Base-by-base conservation (phyloP, 805 yeast genomes). In the Saccharomycodes ludwigii region DNA sequence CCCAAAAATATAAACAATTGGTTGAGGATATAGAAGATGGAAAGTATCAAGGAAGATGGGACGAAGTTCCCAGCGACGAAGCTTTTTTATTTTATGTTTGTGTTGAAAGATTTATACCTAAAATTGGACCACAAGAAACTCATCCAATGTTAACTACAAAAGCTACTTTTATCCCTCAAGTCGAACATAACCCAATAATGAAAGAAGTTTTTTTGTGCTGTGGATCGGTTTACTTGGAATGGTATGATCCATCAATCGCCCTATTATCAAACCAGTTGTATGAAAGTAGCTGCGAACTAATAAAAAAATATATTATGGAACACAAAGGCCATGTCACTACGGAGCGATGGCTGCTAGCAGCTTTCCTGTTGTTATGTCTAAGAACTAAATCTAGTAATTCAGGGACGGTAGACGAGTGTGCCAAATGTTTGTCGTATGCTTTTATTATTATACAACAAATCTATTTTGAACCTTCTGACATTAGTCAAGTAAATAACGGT, bases 121-220 rank as follows among this genome's bases (percentile, higher is more conserved):
- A 61, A 3, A 46, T 63, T 7, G 59, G 64, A 1, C 65, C 69
- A 1, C 66, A 63, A 35, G 42, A 54, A 23, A 56, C 67, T 0
- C 66, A 62, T 36, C 56, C 59, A 2, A 42, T 47, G 10, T 40
- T 64, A 5, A 60, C 64, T 8, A 63, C 68, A 1, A 52, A 52
- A 1, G 58, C 63, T 0, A 56, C 63, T 1, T 63, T 63, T 37
- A 42, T 63, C 1, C 64, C 66, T 2, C 50, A 53, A 6, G 55
- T 59, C 6, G 34, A 48, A 4, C 37, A 39, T 9, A 59, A 58
- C 27, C 34, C 43, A 3, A 41, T 54, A 5, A 36, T 61, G 27
- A 43, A 48, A 31, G 46, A 45, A n/a, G 49, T 63, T 3, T 61
- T 61, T 13, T 42, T 48, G 29, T 58, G 65, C 8, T 62, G 67